Conservation (phyloP, 2,329 filamentous ascomycete genomes). For the Sporothrix pseudoabietina region DNA sequence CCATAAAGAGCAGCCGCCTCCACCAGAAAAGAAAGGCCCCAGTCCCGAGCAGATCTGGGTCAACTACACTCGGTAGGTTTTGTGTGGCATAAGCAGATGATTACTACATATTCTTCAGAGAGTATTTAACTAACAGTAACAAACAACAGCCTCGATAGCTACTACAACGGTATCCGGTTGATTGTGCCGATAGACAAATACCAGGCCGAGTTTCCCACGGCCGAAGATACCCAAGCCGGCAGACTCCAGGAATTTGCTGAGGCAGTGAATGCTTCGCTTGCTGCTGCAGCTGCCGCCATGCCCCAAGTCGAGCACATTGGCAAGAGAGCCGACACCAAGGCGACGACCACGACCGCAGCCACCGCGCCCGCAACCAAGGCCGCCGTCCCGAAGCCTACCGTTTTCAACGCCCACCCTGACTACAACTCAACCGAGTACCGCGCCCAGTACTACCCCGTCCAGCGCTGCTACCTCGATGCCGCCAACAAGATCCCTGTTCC, state of each 20-base stretch:
- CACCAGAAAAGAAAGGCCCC: slow-evolving; percentile 39
- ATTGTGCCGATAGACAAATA: slow-evolving; percentile 66
- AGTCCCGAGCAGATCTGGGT: slow-evolving; percentile 42
- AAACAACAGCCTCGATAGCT: slow-evolving; percentile 68
- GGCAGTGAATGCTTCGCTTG: slow-evolving; percentile 35
- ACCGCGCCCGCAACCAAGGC: slow-evolving; percentile 28
- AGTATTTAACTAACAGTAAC: background rate
- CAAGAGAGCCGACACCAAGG: slow-evolving; percentile 11
- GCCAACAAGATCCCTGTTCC: slow-evolving; percentile 60
- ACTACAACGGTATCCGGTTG: slow-evolving; percentile 75
- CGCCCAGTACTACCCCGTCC: slow-evolving; percentile 54
- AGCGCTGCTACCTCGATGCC: slow-evolving; percentile 65
- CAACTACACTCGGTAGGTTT: slow-evolving; percentile 48
- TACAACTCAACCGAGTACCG: slow-evolving; percentile 61
- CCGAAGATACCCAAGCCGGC: slow-evolving; percentile 34
- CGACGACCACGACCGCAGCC: background rate
- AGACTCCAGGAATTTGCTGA: slow-evolving; percentile 27
- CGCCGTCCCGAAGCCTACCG: slow-evolving; percentile 47
- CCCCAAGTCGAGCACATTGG: background rate
- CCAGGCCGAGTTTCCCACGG: slow-evolving; percentile 70
- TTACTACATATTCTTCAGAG: too few relatives aligned
- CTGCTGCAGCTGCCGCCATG: slow-evolving; percentile 35
- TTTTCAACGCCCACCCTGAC: slow-evolving; percentile 71
- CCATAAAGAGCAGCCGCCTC: slow-evolving; percentile 36
- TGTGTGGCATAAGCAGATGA: background rate